A percentile compares a stretch with the other conserved stretches of the same genome.
Evolutionary conservation across 129 eudicot genomes (phyloP).

Genomic region (Centrapalus pauciflorus): DNA sequence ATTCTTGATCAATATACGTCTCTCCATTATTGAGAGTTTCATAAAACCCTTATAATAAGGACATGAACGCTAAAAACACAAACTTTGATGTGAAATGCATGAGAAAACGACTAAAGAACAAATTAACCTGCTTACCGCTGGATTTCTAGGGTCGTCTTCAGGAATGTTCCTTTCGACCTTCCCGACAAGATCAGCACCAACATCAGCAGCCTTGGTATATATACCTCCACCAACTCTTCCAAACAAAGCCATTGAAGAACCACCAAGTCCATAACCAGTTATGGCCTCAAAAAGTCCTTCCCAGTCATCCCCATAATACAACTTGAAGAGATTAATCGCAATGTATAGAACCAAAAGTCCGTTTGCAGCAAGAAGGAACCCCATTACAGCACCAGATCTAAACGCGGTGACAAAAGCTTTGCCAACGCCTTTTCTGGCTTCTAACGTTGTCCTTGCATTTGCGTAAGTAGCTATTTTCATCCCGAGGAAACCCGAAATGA

Average conservation of each 20-base stretch:
- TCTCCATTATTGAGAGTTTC: too few species aligned
- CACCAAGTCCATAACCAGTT: conserved; percentile 80
- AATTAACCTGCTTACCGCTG: conserved; percentile 47
- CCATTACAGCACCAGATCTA: conserved; percentile 82
- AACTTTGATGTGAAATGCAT: not conserved
- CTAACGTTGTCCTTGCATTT: conserved; percentile 68
- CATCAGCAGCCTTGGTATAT: conserved; percentile 78
- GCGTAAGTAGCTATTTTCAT: conserved; percentile 91
- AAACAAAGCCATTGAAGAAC: conserved; percentile 78
- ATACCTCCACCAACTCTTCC: conserved; percentile 85
- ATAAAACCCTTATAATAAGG: too few species aligned
- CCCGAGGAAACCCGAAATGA: conserved; percentile 78
- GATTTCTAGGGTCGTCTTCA: conserved; percentile 79
- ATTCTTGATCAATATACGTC: too few species aligned
- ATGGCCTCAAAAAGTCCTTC: conserved; percentile 78
- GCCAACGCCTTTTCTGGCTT: conserved; percentile 76
- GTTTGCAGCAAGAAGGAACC: conserved; percentile 76
- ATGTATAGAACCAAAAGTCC: conserved; percentile 62
- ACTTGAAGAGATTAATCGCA: conserved; percentile 51
- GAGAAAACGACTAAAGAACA: not conserved
- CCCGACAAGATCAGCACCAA: conserved; percentile 81
- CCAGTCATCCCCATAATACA: conserved; percentile 81
- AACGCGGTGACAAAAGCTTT: conserved; percentile 58
- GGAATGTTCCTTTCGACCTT: conserved; percentile 80
- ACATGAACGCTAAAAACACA: not conserved